A percentile compares a stretch with the other conserved stretches of the same genome.
Conservation (phyloP, 2,329 filamentous ascomycete species). For the Penicillium sp. region DNA sequence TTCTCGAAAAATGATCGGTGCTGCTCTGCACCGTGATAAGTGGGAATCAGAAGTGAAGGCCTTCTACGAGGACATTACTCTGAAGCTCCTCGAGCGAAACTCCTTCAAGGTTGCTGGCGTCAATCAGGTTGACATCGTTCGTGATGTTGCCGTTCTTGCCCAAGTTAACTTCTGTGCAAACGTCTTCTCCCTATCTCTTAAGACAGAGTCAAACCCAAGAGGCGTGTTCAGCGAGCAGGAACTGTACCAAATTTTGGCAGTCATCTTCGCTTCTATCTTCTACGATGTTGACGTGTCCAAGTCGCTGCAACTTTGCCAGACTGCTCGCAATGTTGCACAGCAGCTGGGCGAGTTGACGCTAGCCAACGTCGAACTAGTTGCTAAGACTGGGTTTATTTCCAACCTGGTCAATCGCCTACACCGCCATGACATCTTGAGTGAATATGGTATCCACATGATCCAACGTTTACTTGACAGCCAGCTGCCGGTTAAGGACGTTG, state of each 20-base stretch:
- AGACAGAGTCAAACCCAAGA: slow-evolving; percentile 49
- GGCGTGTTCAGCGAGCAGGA: slow-evolving; percentile 55
- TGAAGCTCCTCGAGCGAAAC: slow-evolving; percentile 43
- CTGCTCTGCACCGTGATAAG: slow-evolving; percentile 44
- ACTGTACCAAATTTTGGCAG: slow-evolving; percentile 52
- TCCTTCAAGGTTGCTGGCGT: slow-evolving; percentile 46
- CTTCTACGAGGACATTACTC: slow-evolving; percentile 49
- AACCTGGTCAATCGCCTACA: slow-evolving; percentile 42
- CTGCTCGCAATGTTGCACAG: slow-evolving; percentile 47
- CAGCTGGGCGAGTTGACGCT: slow-evolving; percentile 50
- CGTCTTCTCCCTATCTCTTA: slow-evolving; percentile 55
- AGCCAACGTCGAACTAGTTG: slow-evolving; percentile 47
- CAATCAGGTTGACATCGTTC: slow-evolving; percentile 48
- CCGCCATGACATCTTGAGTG: slow-evolving; percentile 42
- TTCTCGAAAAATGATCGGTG: slow-evolving; percentile 44
- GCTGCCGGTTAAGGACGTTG: slow-evolving; percentile 48
- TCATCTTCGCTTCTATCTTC: slow-evolving; percentile 54
- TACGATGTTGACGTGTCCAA: slow-evolving; percentile 54
- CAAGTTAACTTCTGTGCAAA: slow-evolving; percentile 55
- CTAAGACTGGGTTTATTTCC: slow-evolving; percentile 40
- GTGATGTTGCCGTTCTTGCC: slow-evolving; percentile 51
- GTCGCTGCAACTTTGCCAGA: slow-evolving; percentile 51
- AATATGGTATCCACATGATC: slow-evolving; percentile 57
- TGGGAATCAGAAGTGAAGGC: slow-evolving; percentile 46
- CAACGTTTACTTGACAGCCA: slow-evolving; percentile 49